Conservation (phyloP, 169 alveolate genomes). For the Eimeria sp. region DNA sequence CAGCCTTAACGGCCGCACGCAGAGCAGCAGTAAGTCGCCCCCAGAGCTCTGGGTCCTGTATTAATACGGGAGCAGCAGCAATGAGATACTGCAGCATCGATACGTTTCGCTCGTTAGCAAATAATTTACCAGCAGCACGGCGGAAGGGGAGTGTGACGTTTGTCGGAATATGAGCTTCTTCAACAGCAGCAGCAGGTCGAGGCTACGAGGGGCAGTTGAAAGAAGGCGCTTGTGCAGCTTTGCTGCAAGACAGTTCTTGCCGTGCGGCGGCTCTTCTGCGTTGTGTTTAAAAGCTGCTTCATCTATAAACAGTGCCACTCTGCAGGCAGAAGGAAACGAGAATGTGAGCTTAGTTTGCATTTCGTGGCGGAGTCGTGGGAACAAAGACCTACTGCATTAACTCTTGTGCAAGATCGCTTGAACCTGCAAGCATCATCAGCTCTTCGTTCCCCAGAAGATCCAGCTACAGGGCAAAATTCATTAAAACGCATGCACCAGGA, state of each 20-base stretch:
- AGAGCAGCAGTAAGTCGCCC: background rate
- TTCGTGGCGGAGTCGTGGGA: too few species aligned
- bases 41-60: conserved; percentile 46
- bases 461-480: background rate
- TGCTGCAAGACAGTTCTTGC: background rate
- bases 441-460: background rate
- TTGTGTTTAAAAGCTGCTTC: background rate
- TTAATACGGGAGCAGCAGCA: background rate
- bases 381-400: too few species aligned
- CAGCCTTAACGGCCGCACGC: background rate
- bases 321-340: background rate
- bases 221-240: conserved; percentile 29
- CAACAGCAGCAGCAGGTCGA: conserved; percentile 4
- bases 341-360: background rate
- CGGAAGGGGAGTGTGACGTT: background rate
- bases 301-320: background rate
- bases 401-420: too few species aligned
- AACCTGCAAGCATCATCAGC: too few species aligned
- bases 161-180: background rate
- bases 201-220: background rate
- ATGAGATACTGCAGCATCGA: background rate
- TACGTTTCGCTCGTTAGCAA: too few species aligned
- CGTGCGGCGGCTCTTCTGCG: background rate
- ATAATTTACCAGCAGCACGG: background rate
- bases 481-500: background rate